Evolutionary conservation across 2,329 filamentous ascomycete genomes (phyloP), one percentile per base, ranked within the genome.

Genomic region (Exophiala oligosperma): DNA sequence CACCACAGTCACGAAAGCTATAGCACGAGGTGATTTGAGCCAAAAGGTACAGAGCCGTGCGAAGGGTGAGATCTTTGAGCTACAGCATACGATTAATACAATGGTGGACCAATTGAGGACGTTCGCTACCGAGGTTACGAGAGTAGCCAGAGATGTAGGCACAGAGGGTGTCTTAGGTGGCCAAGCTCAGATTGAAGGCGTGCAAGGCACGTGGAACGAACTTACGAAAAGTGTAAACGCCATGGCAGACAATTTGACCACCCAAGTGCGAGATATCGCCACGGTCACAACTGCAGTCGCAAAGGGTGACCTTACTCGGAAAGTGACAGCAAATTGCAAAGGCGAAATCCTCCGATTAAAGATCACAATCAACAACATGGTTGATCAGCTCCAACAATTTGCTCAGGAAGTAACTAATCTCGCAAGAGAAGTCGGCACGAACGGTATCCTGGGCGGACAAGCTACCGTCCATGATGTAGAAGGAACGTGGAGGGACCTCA

Each of bases 331-430:
- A 61, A 91, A 91, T 70, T 93, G 90, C 76, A 89, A 87, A 78
- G 95, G 89, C 74, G 94, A 93, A 81, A 97, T 92, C 69, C 89
- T 87, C 71, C 91, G 90, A 78, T 88, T 99, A 70, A 99, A 99
- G 77, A 92, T 92, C 60, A 97, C 94, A 48, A 99, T 97, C 80
- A 99, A 99, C 77, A 94, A 90, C 72, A 99, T 99, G 93, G 93
- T 99, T 66, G 94, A 97, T 73, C 94, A 97, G 74, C 81, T 99
- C 57, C 91, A 96, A 71, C 92, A 97, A 71, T 97, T 97, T 72
- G 94, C 94, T 8, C 90, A 92, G 70, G 93, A 97, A 77, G 94
- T 99, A 68, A 97, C 93, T 38, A 95, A 94, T 75, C 90, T 99
- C 70, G 93, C 93, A 38, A 89, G 91, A 72, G 93, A 97, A 75